These are phyloP conservation scores for Phytophthora colocasiae DNA, from an alignment of 352 stramenopile species.

Conservation along the genomic window DNA sequence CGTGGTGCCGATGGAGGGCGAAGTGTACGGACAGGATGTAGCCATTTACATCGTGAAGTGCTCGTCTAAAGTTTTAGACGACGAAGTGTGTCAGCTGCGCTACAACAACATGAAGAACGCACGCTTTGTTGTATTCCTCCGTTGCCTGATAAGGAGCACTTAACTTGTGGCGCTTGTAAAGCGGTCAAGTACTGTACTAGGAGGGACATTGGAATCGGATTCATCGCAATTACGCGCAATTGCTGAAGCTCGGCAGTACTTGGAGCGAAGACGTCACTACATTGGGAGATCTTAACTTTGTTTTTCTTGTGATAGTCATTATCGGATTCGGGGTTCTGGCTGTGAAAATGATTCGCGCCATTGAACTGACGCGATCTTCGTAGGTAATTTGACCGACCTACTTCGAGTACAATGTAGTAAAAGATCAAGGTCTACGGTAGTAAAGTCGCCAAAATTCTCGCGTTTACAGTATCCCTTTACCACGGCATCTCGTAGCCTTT, in stretches of 20 bases:
- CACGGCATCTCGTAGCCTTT: slow-evolving; percentile 47
- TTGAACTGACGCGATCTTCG: no score
- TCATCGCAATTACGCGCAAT: slow-evolving; percentile 26
- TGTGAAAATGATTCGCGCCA: no score
- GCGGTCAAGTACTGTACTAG: slow-evolving; percentile 40
- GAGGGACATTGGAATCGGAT: slow-evolving; percentile 41
- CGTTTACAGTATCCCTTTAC: slow-evolving; percentile 16
- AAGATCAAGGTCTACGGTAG: no score
- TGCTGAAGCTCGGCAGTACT: slow-evolving; percentile 28
- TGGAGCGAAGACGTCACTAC: slow-evolving; percentile 34
- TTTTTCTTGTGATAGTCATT: no score
- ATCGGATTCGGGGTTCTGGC: no score
- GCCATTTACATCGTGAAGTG: slow-evolving; percentile 35
- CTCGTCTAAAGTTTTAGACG: slow-evolving; percentile 23
- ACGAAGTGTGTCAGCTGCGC: slow-evolving; percentile 36
- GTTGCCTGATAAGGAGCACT: slow-evolving; percentile 17
- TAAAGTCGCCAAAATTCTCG: not conserved
- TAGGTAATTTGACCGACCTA: no score
- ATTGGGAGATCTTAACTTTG: not conserved
- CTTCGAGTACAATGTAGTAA: no score
- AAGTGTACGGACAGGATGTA: slow-evolving; percentile 40
- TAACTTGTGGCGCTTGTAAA: slow-evolving; percentile 35
- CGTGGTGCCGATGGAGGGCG: slow-evolving; percentile 20
- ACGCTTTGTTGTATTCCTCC: slow-evolving; percentile 28
- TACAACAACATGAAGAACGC: slow-evolving; percentile 34